Evolutionary conservation across 2,329 filamentous ascomycete genomes (phyloP).

Genomic region (Ophiostoma australiae): DNA sequence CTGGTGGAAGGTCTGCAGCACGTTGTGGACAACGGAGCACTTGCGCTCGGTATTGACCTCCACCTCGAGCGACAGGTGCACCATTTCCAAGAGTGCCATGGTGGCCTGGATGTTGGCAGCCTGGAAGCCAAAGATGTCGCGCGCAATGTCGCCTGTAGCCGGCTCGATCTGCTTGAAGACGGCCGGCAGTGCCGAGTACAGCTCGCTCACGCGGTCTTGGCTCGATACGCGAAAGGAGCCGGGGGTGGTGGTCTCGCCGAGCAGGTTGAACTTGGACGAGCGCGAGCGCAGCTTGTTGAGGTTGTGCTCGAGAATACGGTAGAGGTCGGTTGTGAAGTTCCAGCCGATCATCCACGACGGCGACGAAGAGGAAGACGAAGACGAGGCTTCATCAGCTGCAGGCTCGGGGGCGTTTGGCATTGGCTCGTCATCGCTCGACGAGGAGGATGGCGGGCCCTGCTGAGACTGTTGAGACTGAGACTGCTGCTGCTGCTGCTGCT

Average conservation of each 20-base stretch:
- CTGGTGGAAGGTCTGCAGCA: conserved; percentile 32
- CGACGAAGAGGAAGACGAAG: not conserved
- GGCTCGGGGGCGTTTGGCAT: not conserved
- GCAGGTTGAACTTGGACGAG: conserved; percentile 23
- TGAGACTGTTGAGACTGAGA: not conserved
- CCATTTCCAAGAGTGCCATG: conserved; percentile 35
- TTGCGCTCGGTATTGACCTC: conserved; percentile 32
- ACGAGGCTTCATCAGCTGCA: not conserved
- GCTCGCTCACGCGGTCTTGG: conserved; percentile 29
- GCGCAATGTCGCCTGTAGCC: conserved; percentile 30
- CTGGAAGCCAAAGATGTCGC: conserved; percentile 36
- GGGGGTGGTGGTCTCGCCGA: conserved; percentile 22
- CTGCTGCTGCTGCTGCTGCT: not conserved
- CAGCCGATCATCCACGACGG: conserved; percentile 48
- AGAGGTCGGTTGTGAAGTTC: conserved; percentile 55
- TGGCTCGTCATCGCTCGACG: conserved; percentile 10
- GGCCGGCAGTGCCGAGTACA: conserved; percentile 32
- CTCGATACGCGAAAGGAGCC: conserved; percentile 24
- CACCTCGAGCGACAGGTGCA: conserved; percentile 31
- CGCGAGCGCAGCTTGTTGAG: conserved; percentile 26
- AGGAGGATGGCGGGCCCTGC: conserved; percentile 7
- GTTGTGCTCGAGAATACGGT: conserved; percentile 51
- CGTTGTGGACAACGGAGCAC: conserved; percentile 33
- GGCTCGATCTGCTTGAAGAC: conserved; percentile 32
- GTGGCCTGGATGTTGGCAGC: conserved; percentile 37